Percentiles rank a stretch among this genome's conserved stretches.
phyloP scores from a whole-genome alignment of 495 filamentous ascomycete species.

The Hypoxylon intermedium region DNA sequence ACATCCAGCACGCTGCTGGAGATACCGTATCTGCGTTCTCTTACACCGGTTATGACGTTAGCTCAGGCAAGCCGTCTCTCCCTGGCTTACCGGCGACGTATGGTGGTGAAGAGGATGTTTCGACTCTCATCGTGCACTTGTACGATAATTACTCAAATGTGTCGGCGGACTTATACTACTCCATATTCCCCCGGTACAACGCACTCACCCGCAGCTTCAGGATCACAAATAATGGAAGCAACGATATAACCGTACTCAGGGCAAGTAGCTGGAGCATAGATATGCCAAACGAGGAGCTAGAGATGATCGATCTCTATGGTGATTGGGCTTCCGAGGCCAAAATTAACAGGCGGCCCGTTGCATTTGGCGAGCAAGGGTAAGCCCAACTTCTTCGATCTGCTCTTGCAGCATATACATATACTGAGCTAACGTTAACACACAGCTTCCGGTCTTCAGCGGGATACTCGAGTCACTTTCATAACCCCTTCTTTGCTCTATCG shows the following conservation, averaged over 20 bases:
- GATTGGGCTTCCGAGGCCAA: constrained; percentile 60
- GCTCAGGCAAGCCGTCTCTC: constrained; percentile 54
- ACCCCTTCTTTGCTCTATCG: constrained; percentile 61
- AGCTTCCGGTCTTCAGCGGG: constrained; percentile 60
- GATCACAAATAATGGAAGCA: constrained; percentile 58
- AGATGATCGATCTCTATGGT: constrained; percentile 60
- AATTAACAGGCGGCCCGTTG: constrained; percentile 46
- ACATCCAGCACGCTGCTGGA: constrained; percentile 57
- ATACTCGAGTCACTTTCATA: constrained; percentile 62
- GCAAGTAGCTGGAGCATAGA: constrained; percentile 62
- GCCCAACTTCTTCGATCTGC: constrained; percentile 1
- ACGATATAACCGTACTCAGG: constrained; percentile 54
- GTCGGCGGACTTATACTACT: constrained; percentile 59
- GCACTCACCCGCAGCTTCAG: constrained; percentile 60
- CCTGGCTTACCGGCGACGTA: constrained; percentile 59
- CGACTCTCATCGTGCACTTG: constrained; percentile 58
- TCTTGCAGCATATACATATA: constrained; percentile 16
- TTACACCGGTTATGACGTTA: constrained; percentile 55
- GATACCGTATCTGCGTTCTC: constrained; percentile 58
- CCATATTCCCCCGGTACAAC: constrained; percentile 61
- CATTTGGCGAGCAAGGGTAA: constrained; percentile 41
- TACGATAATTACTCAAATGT: constrained; percentile 59
- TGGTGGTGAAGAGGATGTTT: constrained; percentile 55
- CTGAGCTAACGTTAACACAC: constrained; percentile 29
- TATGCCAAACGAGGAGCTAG: constrained; percentile 59